Evolutionary conservation across 1,139 yeast species (phyloP), one percentile per base, ranked within the genome.

Genomic region (Geotrichum carabidarum): DNA sequence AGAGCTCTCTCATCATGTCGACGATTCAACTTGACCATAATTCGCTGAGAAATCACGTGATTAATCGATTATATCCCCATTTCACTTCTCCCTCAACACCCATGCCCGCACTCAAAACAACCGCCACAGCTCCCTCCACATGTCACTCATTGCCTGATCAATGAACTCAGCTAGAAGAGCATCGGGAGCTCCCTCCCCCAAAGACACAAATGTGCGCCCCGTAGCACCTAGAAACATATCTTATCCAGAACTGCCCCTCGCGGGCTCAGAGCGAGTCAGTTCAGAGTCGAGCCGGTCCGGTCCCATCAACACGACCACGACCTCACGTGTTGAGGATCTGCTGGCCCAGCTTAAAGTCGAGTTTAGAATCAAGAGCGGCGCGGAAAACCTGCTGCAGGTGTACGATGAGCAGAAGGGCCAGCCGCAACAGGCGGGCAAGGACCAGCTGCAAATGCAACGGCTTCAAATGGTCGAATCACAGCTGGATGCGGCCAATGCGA

Each of bases 291-390:
- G 44, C 18, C 27, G 56, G 31, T 48, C 55, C 12, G 53, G 48
- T 22, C 45, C 56, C 5, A 18, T 40, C 9, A 37, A 50, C 12
- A 44, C 48, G 8, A 31, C 44, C 4, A 43, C 52, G 8, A 46
- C 47, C 30, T 44, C 35, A 12, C 57, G 57, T n/a, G 54, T 65
- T 11, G 60, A 65, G 47, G 74, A 71, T 50, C 65, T 71, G 31
- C 58, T 68, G 37, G 66, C 66, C 40, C 69, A 71, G 55, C 62
- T 74, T 51, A 71, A 69, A 53, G 68, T 70, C 34, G 78, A 74
- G 58, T 68, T 67, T 53, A 68, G 68, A 57, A 70, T 73, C 49
- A 67, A 72, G 37, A 73, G 71, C 51, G 76, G 75, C 2, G 75
- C 76, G 1, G 75, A 72, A 58, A 71, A 71, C 47, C 60, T 73